Base-by-base conservation (phyloP, 768 basidiomycete species). In the Lentinula sp. region DNA sequence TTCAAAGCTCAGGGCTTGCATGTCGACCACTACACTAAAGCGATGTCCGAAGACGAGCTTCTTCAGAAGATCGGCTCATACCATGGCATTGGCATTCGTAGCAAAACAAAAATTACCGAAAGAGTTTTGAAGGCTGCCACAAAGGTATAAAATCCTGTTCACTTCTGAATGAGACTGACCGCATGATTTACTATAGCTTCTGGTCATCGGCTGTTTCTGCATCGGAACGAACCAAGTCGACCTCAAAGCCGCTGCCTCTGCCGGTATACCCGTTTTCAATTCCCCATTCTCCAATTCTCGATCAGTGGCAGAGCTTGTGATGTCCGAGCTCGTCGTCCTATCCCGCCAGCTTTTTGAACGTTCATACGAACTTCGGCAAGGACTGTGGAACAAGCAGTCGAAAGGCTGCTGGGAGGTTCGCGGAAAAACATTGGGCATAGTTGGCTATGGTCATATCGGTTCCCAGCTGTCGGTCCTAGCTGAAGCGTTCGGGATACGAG, bases 171-270 rank as follows among this genome's bases (percentile, higher is more conserved):
- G 5, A 32, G 15, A 28, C 42, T 55, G 37, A 15, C 35, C 28
- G 46, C 18, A 18, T 51, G 48, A 11, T 9, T 4, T 42, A 10
- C 9, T 51, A 6, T 69, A 99, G 95, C 89, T 99, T 50, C 83
- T 98, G 11, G 92, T 88, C 69, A 93, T 98, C 64, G 96, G 97
- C 10, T 99, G 97, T 74, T 99, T 99, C 83, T 99, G 97, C 76
- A 99, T 99, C 65, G 97, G 97, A 55, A 95, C 93, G 57, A 98
- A 98, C 75, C 97, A 98, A 74, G 97, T 98, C 65, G 95, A 98
- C 71, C 86, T 99, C 50, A 62, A 71, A 54, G 85, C 89, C 2
- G 94, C 95, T 28, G 86, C 89, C 39, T 84, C 84, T 58, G 85
- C 91, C 57, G 97, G 97, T 61, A 90, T 99, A 65, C 93, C 96